These are phyloP conservation scores for Backusella tuberculispora DNA, from an alignment of 192 early-diverging fungal species.

Conservation along the genomic window DNA sequence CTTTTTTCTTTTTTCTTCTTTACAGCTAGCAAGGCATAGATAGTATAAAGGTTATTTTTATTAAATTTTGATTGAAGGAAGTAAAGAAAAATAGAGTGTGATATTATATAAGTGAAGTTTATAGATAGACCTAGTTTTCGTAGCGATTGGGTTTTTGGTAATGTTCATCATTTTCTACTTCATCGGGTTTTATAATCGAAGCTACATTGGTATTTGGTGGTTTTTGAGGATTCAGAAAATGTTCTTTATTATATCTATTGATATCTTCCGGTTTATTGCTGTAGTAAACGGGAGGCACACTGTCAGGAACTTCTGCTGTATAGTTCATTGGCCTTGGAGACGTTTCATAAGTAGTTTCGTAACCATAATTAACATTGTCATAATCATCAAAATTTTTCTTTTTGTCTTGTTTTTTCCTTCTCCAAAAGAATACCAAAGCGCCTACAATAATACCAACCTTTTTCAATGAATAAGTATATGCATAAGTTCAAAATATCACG, in stretches of 20 bases:
- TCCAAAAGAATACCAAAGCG: background rate
- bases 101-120: background rate
- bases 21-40: no score
- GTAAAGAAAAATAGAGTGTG: no score
- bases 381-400: background rate
- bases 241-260: background rate
- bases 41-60: no score
- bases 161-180: background rate
- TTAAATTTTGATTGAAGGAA: no score
- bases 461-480: background rate
- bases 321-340: background rate
- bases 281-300: background rate
- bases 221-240: background rate
- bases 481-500: background rate
- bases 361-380: background rate
- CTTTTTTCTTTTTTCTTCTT: no score
- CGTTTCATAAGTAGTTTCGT: background rate
- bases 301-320: background rate
- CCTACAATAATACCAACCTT: background rate
- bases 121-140: background rate
- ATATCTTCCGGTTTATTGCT: background rate
- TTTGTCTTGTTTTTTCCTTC: background rate
- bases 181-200: slow-evolving; percentile 2
- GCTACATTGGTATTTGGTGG: background rate
- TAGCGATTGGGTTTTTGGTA: slow-evolving; percentile 2